These are phyloP conservation scores for Blastocystis sp. DNA, from an alignment of 352 stramenopile species.

Conservation along the genomic window DNA sequence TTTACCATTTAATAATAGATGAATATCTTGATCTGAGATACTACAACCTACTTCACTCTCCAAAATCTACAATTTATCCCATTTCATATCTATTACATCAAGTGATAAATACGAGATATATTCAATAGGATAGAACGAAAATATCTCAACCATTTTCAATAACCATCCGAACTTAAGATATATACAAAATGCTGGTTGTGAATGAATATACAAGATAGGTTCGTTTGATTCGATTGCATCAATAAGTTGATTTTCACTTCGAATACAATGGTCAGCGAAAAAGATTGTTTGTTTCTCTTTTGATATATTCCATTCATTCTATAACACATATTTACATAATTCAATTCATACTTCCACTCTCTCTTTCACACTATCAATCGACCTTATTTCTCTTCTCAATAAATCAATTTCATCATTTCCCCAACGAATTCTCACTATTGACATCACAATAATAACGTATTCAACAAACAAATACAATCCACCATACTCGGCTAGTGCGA, in stretches of 20 bases:
- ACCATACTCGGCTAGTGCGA: background rate
- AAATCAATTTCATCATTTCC: background rate
- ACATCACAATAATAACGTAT: background rate
- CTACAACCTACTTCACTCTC: background rate
- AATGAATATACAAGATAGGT: constrained; percentile 24
- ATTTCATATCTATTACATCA: background rate
- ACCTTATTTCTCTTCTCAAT: background rate
- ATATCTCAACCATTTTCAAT: constrained; percentile 1
- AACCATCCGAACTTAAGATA: constrained; percentile 44
- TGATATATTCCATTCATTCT: background rate
- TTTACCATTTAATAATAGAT: constrained; percentile 10
- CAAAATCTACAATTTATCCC: background rate
- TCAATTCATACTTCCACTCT: background rate
- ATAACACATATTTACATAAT: background rate
- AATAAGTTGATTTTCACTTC: background rate
- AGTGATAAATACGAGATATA: background rate
- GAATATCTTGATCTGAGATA: background rate
- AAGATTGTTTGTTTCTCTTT: background rate
- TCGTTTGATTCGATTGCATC: background rate
- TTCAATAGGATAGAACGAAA: constrained; percentile 20
- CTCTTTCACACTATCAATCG: background rate
- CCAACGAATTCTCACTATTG: background rate
- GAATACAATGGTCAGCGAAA: background rate
- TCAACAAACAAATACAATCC: background rate
- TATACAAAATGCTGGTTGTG: background rate